A percentile compares a stretch with the other conserved stretches of the same genome.
phyloP scores from a whole-genome alignment of 441 rosid genomes.

The Cnidoscolus chayamansa region DNA sequence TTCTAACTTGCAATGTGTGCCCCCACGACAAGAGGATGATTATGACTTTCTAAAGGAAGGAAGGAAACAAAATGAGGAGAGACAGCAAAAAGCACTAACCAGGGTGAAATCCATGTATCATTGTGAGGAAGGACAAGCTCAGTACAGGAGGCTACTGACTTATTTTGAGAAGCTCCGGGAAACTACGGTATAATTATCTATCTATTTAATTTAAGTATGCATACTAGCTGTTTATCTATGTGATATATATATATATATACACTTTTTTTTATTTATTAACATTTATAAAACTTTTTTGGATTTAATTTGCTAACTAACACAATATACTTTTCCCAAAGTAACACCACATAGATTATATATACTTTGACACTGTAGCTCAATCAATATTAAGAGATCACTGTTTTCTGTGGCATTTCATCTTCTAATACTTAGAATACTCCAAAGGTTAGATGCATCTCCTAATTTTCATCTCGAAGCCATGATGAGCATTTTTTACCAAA shows the following conservation, averaged over 20 bases:
- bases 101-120: constrained; percentile 95
- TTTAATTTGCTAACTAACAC: not conserved
- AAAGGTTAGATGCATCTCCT: no score
- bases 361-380: not conserved
- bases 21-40: constrained; percentile 52
- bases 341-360: not conserved
- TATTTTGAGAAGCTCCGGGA: constrained; percentile 65
- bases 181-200: constrained; percentile 42
- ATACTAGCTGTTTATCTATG: not conserved
- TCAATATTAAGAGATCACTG: no score
- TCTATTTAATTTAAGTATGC: no score
- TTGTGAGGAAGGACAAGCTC: constrained; percentile 82
- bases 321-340: not conserved
- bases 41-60: constrained; percentile 83
- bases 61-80: constrained; percentile 82
- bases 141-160: constrained; percentile 76
- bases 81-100: constrained; percentile 74
- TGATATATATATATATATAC: not conserved
- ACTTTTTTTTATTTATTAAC: not conserved
- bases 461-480: no score
- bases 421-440: no score
- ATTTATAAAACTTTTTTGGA: not conserved
- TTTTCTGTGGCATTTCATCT: no score
- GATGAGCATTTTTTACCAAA: no score
- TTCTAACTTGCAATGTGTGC: constrained; percentile 28